Percentiles rank a stretch among this genome's conserved stretches.
These are phyloP conservation scores for Fonsecaea pedrosoi DNA, from an alignment of 2,329 filamentous ascomycete genomes.

Conservation along the genomic window DNA sequence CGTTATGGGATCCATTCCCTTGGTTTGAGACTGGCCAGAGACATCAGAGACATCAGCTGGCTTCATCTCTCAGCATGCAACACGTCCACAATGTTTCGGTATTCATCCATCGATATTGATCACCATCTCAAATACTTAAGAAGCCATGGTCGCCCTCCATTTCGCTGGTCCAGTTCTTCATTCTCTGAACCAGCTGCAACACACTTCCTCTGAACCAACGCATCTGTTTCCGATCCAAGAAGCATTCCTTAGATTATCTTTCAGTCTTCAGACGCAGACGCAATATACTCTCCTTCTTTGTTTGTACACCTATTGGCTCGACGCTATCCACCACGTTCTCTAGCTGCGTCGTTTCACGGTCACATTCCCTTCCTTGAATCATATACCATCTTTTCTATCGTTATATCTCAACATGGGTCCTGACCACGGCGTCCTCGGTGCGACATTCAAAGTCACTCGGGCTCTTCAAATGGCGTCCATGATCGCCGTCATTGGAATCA, in stretches of 20 bases:
- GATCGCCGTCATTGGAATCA: conserved; percentile 78
- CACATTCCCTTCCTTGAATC: conserved; percentile 13
- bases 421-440: conserved; percentile 73
- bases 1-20: conserved; percentile 6
- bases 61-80: not conserved
- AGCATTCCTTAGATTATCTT: conserved; percentile 20
- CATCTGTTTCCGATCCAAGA: not conserved
- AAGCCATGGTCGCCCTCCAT: conserved; percentile 13
- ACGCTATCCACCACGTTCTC: conserved; percentile 19
- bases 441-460: conserved; percentile 77
- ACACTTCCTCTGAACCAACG: conserved; percentile 11
- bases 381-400: conserved; percentile 4
- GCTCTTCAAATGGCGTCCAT: conserved; percentile 74
- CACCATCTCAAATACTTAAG: conserved; percentile 16
- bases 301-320: conserved; percentile 15
- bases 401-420: conserved; percentile 36
- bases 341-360: conserved; percentile 1
- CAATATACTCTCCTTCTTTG: conserved; percentile 10
- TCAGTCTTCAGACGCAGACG: not conserved
- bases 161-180: not conserved
- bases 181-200: conserved; percentile 17
- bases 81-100: conserved; percentile 5
- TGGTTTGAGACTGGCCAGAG: conserved; percentile 26
- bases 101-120: not conserved
- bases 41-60: conserved; percentile 2